A percentile compares a stretch with the other conserved stretches of the same genome.
Evolutionary conservation across 2,329 filamentous ascomycete genomes (phyloP).

Genomic region (Polytolypa hystricis): DNA sequence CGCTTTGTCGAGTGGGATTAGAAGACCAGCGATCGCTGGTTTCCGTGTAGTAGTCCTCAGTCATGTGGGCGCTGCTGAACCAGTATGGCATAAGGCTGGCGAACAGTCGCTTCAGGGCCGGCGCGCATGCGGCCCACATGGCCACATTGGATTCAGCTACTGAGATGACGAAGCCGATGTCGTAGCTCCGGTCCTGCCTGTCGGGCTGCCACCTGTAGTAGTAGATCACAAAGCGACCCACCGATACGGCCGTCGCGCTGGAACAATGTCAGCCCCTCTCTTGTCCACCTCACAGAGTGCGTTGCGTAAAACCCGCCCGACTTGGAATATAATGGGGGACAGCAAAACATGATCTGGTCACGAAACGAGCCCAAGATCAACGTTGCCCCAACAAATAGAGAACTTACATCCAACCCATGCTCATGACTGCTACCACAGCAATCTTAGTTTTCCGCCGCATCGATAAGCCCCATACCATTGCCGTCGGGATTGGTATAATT

Average conservation of each 20-base stretch:
- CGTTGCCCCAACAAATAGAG: conserved; percentile 1
- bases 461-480: conserved; percentile 4
- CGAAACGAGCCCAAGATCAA: too few relatives aligned
- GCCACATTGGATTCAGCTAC: conserved; percentile 4
- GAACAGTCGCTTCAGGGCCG: conserved; percentile 3
- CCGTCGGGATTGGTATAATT: conserved; percentile 5
- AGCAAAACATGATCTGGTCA: neutral
- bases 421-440: conserved; percentile 1
- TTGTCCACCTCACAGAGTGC: conserved; percentile 6
- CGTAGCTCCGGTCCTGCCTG: conserved; percentile 7
- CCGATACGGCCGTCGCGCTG: conserved; percentile 10
- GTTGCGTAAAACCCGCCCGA: conserved; percentile 2
- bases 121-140: conserved; percentile 4
- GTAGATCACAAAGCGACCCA: conserved; percentile 7
- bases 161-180: conserved; percentile 3
- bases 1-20: neutral
- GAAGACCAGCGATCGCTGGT: neutral
- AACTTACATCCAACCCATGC: conserved; percentile 7
- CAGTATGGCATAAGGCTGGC: neutral
- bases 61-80: neutral
- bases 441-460: conserved; percentile 4
- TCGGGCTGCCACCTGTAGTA: conserved; percentile 5
- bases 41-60: neutral
- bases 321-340: too few relatives aligned
- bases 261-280: conserved; percentile 4